Evolutionary conservation across 257 asterid species (phyloP).

Genomic region (Rhazya stricta): DNA sequence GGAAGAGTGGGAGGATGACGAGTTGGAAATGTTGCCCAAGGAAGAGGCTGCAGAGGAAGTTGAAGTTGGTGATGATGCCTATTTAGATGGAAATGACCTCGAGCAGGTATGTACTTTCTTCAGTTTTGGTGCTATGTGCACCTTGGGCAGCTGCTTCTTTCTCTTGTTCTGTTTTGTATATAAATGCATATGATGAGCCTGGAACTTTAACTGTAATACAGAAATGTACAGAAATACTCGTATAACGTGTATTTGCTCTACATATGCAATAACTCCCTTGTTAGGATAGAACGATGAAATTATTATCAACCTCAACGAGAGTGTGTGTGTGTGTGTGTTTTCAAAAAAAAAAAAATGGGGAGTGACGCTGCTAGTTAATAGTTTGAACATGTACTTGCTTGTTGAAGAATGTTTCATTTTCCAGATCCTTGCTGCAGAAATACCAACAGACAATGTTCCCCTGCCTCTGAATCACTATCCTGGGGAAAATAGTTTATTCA

Average conservation of each 20-base stretch:
- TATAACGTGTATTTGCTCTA: not conserved
- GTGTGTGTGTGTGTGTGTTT: not conserved
- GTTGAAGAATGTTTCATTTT: conserved; percentile 28
- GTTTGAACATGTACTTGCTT: conserved; percentile 18
- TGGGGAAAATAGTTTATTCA: conserved; percentile 30
- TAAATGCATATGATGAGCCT: not conserved
- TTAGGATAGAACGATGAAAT: not conserved
- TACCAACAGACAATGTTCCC: conserved; percentile 33
- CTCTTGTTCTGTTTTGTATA: not conserved
- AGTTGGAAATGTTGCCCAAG: conserved; percentile 39
- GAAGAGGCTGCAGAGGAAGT: conserved; percentile 53
- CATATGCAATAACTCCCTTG: not conserved
- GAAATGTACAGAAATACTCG: not conserved
- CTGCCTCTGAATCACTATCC: conserved; percentile 31
- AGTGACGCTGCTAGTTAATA: not conserved
- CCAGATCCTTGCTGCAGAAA: conserved; percentile 67
- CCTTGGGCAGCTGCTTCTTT: no score
- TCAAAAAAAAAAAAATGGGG: not conserved
- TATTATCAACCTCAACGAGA: not conserved
- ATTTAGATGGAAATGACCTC: conserved; percentile 64
- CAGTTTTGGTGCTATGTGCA: not conserved
- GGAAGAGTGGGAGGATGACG: conserved; percentile 90
- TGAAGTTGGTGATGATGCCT: conserved; percentile 48
- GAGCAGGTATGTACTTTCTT: conserved; percentile 57
- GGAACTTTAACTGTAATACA: not conserved